Evolutionary conservation across 306 rosid genomes (phyloP).

Genomic region (Vigna reflexopilosa): DNA sequence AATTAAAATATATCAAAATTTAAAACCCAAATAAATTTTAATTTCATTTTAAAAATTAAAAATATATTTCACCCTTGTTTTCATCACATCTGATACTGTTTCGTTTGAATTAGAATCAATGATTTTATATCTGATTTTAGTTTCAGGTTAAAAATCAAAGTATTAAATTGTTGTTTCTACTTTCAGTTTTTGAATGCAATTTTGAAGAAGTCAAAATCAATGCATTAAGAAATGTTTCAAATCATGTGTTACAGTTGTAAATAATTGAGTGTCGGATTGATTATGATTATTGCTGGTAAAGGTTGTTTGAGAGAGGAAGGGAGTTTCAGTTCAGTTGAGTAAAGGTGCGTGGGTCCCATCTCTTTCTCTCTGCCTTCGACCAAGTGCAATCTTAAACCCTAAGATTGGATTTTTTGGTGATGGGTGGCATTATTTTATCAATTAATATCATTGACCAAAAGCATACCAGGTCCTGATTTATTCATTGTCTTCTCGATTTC

Average conservation of each 20-base stretch:
- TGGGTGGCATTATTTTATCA: background rate
- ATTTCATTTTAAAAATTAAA: too few species aligned
- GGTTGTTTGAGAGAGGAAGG: background rate
- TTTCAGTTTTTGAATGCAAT: too few species aligned
- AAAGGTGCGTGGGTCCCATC: constrained; percentile 50
- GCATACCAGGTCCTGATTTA: background rate
- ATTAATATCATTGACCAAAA: background rate
- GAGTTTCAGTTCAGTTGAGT: constrained; percentile 63
- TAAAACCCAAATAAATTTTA: too few species aligned
- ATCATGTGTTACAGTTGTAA: background rate
- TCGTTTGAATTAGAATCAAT: too few species aligned
- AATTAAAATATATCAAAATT: too few species aligned
- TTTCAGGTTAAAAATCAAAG: too few species aligned
- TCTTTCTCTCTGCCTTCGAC: background rate
- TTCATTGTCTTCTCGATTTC: background rate
- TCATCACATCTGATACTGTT: too few species aligned
- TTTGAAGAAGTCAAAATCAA: too few species aligned
- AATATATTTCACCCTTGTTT: too few species aligned
- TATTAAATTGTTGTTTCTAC: too few species aligned
- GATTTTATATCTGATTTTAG: too few species aligned
- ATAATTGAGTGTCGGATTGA: background rate
- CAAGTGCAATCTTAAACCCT: background rate
- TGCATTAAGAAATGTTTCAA: background rate
- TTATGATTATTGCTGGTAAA: background rate
- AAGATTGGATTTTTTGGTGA: background rate